These are phyloP conservation scores for Chalciporus piperatus DNA, from an alignment of 768 basidiomycete genomes.

Conservation along the genomic window DNA sequence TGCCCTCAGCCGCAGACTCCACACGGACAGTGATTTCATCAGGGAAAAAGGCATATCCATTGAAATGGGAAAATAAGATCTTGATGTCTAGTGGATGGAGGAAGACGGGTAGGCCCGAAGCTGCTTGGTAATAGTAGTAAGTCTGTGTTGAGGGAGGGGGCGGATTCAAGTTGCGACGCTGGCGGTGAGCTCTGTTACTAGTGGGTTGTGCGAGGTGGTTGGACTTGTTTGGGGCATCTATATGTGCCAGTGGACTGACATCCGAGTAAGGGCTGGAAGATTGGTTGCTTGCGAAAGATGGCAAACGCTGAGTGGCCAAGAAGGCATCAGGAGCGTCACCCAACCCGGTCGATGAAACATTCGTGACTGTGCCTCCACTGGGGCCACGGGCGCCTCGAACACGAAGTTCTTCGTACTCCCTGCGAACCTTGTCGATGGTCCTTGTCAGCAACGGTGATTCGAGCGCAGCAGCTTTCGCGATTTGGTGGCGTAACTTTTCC, in stretches of 20 bases:
- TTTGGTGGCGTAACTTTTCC: constrained; percentile 71
- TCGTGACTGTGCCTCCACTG: constrained; percentile 24
- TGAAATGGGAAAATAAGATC: constrained; percentile 83
- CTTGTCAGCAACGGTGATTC: constrained; percentile 65
- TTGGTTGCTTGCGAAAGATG: constrained; percentile 10
- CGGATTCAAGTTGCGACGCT: constrained; percentile 79
- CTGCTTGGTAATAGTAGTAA: constrained; percentile 95
- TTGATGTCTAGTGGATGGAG: constrained; percentile 95
- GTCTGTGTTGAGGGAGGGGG: constrained; percentile 85
- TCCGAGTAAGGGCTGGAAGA: background rate
- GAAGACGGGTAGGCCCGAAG: constrained; percentile 87
- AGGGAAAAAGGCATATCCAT: constrained; percentile 79
- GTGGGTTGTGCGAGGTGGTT: constrained; percentile 6
- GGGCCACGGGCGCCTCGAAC: constrained; percentile 30
- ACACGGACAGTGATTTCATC: constrained; percentile 78
- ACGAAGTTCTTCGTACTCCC: constrained; percentile 53
- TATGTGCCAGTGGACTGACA: background rate
- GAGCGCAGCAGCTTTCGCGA: constrained; percentile 74
- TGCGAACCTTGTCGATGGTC: constrained; percentile 60
- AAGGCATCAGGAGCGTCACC: constrained; percentile 59
- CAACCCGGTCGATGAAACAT: constrained; percentile 5
- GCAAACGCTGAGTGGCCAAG: constrained; percentile 42
- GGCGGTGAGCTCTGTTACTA: constrained; percentile 46
- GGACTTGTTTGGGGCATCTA: constrained; percentile 4
- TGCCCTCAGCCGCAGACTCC: constrained; percentile 69